Evolutionary conservation across 768 basidiomycete species (phyloP).

Genomic region (Cystofilobasidium capitatum): DNA sequence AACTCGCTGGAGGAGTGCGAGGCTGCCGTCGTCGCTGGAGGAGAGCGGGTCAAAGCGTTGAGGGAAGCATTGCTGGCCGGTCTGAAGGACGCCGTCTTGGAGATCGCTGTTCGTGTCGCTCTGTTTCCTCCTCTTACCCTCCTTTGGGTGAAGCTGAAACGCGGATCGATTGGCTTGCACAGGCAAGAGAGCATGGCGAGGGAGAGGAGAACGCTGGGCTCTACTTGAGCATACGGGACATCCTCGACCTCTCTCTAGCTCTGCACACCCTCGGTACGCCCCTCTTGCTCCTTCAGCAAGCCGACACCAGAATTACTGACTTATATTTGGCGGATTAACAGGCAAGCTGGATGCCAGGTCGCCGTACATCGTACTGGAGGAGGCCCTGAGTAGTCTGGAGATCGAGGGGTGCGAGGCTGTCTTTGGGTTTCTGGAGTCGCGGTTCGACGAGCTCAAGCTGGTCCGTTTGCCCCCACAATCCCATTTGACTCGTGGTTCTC

Average conservation of each 20-base stretch:
- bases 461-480: neutral
- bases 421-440: conserved; percentile 23
- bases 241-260: neutral
- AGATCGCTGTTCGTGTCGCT: neutral
- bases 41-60: neutral
- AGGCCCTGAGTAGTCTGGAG: conserved; percentile 8
- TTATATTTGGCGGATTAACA: neutral
- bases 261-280: neutral
- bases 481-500: neutral
- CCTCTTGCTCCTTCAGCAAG: neutral
- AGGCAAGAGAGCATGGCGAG: neutral
- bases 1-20: neutral
- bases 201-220: neutral
- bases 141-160: neutral
- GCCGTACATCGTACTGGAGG: conserved; percentile 20
- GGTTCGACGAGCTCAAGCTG: conserved; percentile 17
- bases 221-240: neutral
- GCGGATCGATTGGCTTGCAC: too few species aligned
- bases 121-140: neutral
- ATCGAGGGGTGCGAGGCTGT: conserved; percentile 14
- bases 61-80: neutral
- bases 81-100: neutral
- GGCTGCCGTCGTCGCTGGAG: neutral
- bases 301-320: neutral
- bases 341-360: conserved; percentile 22